Base-by-base conservation (phyloP, 1,284 basidiomycete genomes). In the Ceratorhiza oryzae-sativae region DNA sequence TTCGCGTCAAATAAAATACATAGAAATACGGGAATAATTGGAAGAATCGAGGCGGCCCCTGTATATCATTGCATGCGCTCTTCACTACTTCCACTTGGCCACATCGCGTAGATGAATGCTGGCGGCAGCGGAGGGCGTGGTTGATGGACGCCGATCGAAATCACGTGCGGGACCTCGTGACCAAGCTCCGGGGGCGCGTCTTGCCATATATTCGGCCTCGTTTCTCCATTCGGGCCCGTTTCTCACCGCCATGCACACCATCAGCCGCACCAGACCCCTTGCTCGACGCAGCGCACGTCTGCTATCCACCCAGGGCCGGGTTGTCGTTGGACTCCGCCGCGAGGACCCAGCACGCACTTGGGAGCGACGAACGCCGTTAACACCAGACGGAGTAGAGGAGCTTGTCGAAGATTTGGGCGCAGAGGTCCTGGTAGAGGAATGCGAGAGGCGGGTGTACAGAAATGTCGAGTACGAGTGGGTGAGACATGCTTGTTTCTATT, bases 331-430 rank as follows among this genome's bases (percentile, higher is more conserved):
- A 30, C 86, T 93, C 58, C 85, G 90, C 25, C 87, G 91, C 51
- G 94, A 97, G 80, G 91, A 95, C 78, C 89, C 91, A 0, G 75
- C 81, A 32, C 82, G 94, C 46, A 87, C 93, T 68, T 96, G 94
- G 94, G 94, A 96, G 79, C 84, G 94, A n/a, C 85, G 94, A 12
- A 87, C 87, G 34, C 93, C 94, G 0, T 81, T 97, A 46, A 93
- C 91, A 0, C 94, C 94, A 0, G 85, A 87, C 5, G 87, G 86
- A 3, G 89, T 95, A 27, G 78, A 85, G 55, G 79, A 85, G 1
- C 84, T 95, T 12, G 82, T 91, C 1, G 78, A 82, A 8, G 81
- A 84, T 46, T 83, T 88, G 41, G 84, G 84, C 27, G 85, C 93
- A 9, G 79, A 85, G 2, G 90, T 96, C 18, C 83, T 92, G 48